Conservation (phyloP, 2,329 filamentous ascomycete species). For the Fonsecaea nubica region DNA sequence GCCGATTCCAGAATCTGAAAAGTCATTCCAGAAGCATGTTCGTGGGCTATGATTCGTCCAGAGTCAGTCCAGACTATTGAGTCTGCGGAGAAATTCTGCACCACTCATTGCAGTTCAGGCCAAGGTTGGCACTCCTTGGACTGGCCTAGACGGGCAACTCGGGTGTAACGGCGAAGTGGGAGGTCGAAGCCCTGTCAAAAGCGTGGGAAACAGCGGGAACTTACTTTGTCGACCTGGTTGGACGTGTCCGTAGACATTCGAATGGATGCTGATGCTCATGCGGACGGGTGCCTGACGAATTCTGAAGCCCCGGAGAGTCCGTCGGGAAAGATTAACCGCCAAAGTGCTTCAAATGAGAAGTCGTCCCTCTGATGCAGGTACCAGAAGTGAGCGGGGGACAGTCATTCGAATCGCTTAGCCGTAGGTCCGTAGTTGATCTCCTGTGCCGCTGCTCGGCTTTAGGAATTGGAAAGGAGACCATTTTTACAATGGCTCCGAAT, state of each 20-base stretch:
- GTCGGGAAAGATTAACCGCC: background rate
- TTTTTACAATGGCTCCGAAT: background rate
- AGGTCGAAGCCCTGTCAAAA: slow-evolving; percentile 4
- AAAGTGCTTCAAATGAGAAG: background rate
- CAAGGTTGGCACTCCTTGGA: background rate
- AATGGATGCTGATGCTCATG: background rate
- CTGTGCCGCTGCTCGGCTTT: background rate
- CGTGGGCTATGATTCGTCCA: slow-evolving; percentile 27
- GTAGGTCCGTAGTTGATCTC: background rate
- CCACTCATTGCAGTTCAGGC: slow-evolving; percentile 17
- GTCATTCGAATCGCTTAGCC: background rate
- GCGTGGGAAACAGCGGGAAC: background rate
- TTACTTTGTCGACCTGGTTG: slow-evolving; percentile 2
- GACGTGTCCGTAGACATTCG: background rate
- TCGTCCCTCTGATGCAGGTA: background rate
- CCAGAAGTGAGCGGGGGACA: background rate
- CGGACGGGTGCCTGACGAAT: background rate
- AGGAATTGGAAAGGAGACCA: background rate
- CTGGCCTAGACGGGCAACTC: background rate
- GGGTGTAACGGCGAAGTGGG: slow-evolving; percentile 3
- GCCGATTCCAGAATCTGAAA: slow-evolving; percentile 12
- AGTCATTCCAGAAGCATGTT: slow-evolving; percentile 35
- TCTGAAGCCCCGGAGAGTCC: background rate
- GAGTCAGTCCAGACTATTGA: slow-evolving; percentile 8
- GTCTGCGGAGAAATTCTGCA: slow-evolving; percentile 16